Base-by-base conservation (phyloP, 257 asterid species). In the Oldenlandia corymbosa region DNA sequence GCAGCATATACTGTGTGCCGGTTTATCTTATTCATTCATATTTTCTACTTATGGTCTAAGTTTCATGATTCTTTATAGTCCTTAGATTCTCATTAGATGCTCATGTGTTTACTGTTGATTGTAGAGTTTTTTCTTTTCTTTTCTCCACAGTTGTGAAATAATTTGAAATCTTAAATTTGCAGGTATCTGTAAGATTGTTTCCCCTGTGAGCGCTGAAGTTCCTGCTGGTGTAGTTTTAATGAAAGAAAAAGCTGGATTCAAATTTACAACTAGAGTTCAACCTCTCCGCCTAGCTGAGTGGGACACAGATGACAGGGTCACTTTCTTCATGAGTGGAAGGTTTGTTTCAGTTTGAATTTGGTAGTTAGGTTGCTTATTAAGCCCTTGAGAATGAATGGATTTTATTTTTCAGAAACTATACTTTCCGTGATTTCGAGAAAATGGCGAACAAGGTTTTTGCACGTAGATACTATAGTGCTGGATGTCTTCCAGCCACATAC, bases 231-330 rank as follows among this genome's bases (percentile, higher is more conserved):
- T 84, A 45, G 99, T 93, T 54, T 87, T 93, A 71, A 84, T 80
- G 87, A 93, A 90, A 80, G 99, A 93, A 71, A 85, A 85, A 63
- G 74, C 77, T 73, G 92, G 95, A 58, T 93, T 90, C 76, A 93
- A 84, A 83, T 93, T 93, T 76, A 87, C 97, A 30, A 93, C 99
- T 59, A 80, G 95, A 78, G 97, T 93, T 71, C 99, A 93, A 78
- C 99, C 99, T 24, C 94, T 93, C 75, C 94, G 99, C 36, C 81
- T 93, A 77, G 91, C 96, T 58, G 97, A 90, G 78, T 93, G 99
- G 99, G 81, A 87, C 75, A 77, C 68, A 27, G 91, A 83, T 77
- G 99, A 93, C 82, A 87, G 67, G 74, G 90, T 93, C 83, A 90
- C 99, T 49, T 93, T 85, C 74, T 90, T 82, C 73, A 87, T 87